Conservation (phyloP, 2,329 filamentous ascomycete species). For the Beauveria bassiana region DNA sequence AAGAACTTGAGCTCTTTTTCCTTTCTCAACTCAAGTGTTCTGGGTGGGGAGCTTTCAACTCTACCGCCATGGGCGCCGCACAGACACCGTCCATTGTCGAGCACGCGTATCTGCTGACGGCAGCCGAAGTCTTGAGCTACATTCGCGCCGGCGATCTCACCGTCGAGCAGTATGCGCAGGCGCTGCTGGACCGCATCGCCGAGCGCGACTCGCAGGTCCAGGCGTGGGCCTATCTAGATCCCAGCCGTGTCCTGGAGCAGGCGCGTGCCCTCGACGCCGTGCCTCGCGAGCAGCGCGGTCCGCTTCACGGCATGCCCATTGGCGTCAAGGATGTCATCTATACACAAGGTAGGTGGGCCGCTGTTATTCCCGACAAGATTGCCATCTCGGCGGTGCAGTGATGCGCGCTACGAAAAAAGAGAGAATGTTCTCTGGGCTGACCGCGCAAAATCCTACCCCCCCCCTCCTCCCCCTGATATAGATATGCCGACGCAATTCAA, state of each 20-base stretch:
- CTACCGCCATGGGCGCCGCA: constrained; percentile 10
- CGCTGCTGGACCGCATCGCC: constrained; percentile 38
- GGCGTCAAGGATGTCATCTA: constrained; percentile 54
- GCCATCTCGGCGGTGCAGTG: neutral
- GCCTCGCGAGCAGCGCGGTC: constrained; percentile 39
- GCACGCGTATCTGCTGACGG: constrained; percentile 22
- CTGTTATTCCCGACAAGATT: neutral
- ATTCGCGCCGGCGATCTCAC: constrained; percentile 34
- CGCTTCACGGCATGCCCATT: constrained; percentile 50
- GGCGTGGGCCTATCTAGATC: constrained; percentile 43
- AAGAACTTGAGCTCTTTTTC: neutral
- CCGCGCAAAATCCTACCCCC: neutral
- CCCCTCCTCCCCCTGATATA: constrained; percentile 10
- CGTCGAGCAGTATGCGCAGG: constrained; percentile 40
- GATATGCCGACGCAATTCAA: constrained; percentile 52
- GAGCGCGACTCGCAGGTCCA: constrained; percentile 36
- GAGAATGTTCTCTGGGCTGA: neutral
- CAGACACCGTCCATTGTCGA: constrained; percentile 10
- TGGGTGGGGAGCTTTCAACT: no score
- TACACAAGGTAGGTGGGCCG: constrained; percentile 36
- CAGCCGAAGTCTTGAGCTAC: constrained; percentile 29
- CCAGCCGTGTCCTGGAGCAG: constrained; percentile 37
- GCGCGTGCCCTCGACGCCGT: constrained; percentile 43
- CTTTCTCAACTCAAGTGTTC: neutral
- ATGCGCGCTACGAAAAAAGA: no score